Evolutionary conservation across 805 yeast genomes (phyloP).

Genomic region (Hanseniaspora guilliermondii): DNA sequence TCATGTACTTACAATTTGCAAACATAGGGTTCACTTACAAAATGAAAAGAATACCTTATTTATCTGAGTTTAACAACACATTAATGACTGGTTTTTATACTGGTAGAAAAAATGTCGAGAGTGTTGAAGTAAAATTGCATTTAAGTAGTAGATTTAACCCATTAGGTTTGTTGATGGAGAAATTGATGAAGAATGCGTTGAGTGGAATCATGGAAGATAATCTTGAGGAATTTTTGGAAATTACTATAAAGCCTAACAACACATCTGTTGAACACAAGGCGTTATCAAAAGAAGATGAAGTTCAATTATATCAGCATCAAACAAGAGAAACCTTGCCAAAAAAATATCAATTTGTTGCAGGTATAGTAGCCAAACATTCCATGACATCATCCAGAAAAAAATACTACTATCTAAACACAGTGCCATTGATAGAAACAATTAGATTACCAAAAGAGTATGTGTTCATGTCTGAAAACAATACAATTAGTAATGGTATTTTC

Average conservation of each 20-base stretch:
- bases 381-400: slow-evolving; percentile 67
- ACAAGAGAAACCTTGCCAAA: slow-evolving; percentile 36
- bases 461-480: slow-evolving; percentile 80
- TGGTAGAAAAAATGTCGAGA: slow-evolving; percentile 69
- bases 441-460: slow-evolving; percentile 64
- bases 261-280: slow-evolving; percentile 20
- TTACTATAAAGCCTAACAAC: slow-evolving; percentile 43
- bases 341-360: slow-evolving; percentile 52
- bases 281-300: slow-evolving; percentile 17
- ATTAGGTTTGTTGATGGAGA: slow-evolving; percentile 54
- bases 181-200: slow-evolving; percentile 43
- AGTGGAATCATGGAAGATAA: slow-evolving; percentile 43
- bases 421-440: slow-evolving; percentile 64
- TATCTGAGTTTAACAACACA: slow-evolving; percentile 26
- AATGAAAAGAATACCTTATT: slow-evolving; percentile 27
- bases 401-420: slow-evolving; percentile 71
- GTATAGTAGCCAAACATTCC: slow-evolving; percentile 69
- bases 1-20: slow-evolving; percentile 54
- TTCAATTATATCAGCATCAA: slow-evolving; percentile 22
- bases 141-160: slow-evolving; percentile 73
- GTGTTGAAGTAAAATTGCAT: slow-evolving; percentile 47
- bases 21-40: slow-evolving; percentile 38
- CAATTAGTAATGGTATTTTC: slow-evolving; percentile 52
- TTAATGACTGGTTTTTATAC: slow-evolving; percentile 59
- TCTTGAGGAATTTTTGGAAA: slow-evolving; percentile 41